Base-by-base conservation (phyloP, 2,329 filamentous ascomycete species). In the Aspergillus unguis region DNA sequence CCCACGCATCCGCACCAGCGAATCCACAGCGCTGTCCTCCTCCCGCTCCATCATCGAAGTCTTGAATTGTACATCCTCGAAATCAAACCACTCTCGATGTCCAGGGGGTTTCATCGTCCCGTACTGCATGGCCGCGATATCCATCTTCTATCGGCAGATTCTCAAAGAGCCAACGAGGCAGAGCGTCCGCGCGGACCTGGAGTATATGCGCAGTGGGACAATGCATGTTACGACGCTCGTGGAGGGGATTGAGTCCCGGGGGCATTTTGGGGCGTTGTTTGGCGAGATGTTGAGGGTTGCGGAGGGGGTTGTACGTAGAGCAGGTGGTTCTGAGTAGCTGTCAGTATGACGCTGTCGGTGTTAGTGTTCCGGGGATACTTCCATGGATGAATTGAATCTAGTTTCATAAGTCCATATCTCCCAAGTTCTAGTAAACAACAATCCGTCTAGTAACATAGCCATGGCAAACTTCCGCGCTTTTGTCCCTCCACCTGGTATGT, bases 71-170 rank as follows among this genome's bases (percentile, higher is more conserved):
- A 32, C 46, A 4, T 41, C 31, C 4, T 3, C 10, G 29, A 10
- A 10, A 10, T 33, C 6, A 33, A 33, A 17, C 23, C 10, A 10
- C 0, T 17, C 32, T 5, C 29, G 23, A 2, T 11, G 29, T 9
- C 47, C 38, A 27, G 38, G 37, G 23, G 44, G 44, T 1, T 46
- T 37, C 9, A 37, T 46, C 2, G 44, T 46, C 4, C 37, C 40
- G 3, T 50, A 50, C 25, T 50, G 38, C 29, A 32, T 50, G 38
- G 47, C 47, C 2, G 47, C 47, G 3, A 50, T 42, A 9, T 43
- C 47, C 2, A 37, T 33, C 2, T 27, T 50, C 11, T 50, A 43
- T 17, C 4, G 31, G 26, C 47, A 43, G 6, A 44, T 50, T 6
- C 11, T 50, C 2, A 43, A 50, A n/a, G 47, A 50, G 29, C 47